Percentiles rank a stretch among this genome's conserved stretches.
phyloP scores from a whole-genome alignment of 1,139 yeast species.

The Nakaseomyces bracarensis region DNA sequence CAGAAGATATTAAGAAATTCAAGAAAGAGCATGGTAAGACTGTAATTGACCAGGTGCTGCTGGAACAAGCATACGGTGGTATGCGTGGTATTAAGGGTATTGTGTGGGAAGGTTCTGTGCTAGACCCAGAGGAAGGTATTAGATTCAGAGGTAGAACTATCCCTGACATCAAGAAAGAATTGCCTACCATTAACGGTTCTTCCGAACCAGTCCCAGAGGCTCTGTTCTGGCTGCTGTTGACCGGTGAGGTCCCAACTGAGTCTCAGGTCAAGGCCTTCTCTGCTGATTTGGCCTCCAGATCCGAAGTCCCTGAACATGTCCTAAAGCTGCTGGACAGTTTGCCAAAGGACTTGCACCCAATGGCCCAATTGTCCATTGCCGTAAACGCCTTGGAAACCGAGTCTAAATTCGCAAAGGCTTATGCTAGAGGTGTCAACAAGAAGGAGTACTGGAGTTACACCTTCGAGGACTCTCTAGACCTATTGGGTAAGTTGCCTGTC shows the following conservation, averaged over 20 bases:
- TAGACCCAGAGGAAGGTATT: constrained; percentile 97
- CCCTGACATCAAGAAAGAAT: constrained; percentile 85
- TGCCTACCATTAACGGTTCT: constrained; percentile 83
- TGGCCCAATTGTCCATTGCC: constrained; percentile 66
- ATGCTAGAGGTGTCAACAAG: constrained; percentile 59
- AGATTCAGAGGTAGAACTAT: constrained; percentile 97
- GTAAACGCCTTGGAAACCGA: constrained; percentile 52
- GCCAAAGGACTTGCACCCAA: constrained; percentile 54
- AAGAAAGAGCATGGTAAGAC: constrained; percentile 85
- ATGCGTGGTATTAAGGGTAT: constrained; percentile 97
- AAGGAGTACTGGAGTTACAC: constrained; percentile 62
- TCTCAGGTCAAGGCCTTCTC: constrained; percentile 46
- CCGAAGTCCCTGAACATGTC: constrained; percentile 50
- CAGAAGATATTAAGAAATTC: constrained; percentile 83
- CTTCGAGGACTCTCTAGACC: constrained; percentile 55
- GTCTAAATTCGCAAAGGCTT: constrained; percentile 59
- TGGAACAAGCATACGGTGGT: constrained; percentile 99
- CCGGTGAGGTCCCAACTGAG: constrained; percentile 55
- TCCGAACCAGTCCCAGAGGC: constrained; percentile 65
- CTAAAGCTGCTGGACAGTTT: constrained; percentile 44
- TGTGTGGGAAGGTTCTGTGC: constrained; percentile 98
- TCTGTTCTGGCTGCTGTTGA: constrained; percentile 53
- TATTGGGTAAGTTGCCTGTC: constrained; percentile 58
- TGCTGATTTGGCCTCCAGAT: constrained; percentile 50
- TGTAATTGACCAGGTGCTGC: constrained; percentile 83